phyloP scores from a whole-genome alignment of 2,329 filamentous ascomycete species.

The Coniella vitis region DNA sequence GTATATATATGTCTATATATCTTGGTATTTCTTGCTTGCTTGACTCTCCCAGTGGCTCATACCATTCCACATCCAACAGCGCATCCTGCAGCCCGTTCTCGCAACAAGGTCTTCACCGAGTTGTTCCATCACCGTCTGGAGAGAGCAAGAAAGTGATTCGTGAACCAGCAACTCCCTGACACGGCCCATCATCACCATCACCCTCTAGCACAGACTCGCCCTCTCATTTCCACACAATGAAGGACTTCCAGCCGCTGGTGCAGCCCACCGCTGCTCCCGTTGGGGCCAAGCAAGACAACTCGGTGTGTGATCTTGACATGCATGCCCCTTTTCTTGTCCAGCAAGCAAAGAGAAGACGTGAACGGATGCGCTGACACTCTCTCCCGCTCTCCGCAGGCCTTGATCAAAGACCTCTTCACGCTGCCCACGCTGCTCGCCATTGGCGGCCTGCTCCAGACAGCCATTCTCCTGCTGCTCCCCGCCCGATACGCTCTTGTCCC shows the following conservation, averaged over 20 bases:
- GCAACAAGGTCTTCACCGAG: no score
- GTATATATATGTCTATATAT: not conserved
- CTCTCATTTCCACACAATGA: not conserved
- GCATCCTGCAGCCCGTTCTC: no score
- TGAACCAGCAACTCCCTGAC: no score
- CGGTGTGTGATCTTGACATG: not conserved
- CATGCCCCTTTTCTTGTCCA: no score
- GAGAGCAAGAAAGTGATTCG: no score
- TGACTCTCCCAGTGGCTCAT: no score
- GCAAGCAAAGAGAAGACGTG: no score
- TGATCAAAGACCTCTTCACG: slow-evolving; percentile 13
- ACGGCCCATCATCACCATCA: not conserved
- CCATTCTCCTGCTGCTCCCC: slow-evolving; percentile 4
- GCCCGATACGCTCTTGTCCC: slow-evolving; percentile 12
- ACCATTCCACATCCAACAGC: not conserved
- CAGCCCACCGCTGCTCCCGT: slow-evolving; percentile 1
- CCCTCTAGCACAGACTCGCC: no score
- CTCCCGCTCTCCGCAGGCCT: not conserved
- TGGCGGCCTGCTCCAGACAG: slow-evolving; percentile 11
- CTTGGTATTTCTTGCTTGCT: not conserved
- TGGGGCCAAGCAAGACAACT: not conserved
- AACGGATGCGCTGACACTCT: not conserved
- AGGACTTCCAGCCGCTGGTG: slow-evolving; percentile 10
- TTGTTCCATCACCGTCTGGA: no score
- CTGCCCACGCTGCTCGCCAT: slow-evolving; percentile 12